Evolutionary conservation across 73 alveolate species (phyloP).

Genomic region (Paramecium octaurelia): DNA sequence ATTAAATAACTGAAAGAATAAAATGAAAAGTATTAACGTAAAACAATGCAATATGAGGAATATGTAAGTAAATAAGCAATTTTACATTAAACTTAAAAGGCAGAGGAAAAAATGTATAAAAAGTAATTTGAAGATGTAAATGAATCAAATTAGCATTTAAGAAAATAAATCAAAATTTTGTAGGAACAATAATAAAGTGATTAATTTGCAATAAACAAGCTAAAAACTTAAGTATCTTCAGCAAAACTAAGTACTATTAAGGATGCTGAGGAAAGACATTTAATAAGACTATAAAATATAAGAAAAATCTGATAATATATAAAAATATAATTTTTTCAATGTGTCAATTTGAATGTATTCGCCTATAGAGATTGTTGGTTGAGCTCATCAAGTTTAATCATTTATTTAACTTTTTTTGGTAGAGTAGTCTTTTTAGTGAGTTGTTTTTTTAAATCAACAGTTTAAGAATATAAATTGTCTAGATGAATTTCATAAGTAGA

Average conservation of each 20-base stretch:
- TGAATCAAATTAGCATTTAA: not conserved
- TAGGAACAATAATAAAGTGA: not conserved
- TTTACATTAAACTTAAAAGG: not conserved
- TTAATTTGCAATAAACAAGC: not conserved
- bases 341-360: not conserved
- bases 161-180: not conserved
- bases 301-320: conserved; percentile 13
- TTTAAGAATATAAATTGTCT: conserved; percentile 37
- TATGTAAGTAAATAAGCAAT: not conserved
- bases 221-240: not conserved
- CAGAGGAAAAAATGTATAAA: not conserved
- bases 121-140: not conserved
- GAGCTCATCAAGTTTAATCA: not conserved
- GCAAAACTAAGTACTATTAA: not conserved
- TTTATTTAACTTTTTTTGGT: conserved; percentile 3
- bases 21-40: not conserved
- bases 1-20: not conserved
- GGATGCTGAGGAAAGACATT: not conserved
- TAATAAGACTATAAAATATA: conserved; percentile 1
- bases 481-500: conserved; percentile 28
- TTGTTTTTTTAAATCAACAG: not conserved
- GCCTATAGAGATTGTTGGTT: not conserved
- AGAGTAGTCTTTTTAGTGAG: not conserved
- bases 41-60: not conserved
- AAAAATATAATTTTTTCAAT: not conserved